These are phyloP conservation scores for Nicotiana obtusifolia DNA, from an alignment of 257 asterid genomes.

Conservation along the genomic window DNA sequence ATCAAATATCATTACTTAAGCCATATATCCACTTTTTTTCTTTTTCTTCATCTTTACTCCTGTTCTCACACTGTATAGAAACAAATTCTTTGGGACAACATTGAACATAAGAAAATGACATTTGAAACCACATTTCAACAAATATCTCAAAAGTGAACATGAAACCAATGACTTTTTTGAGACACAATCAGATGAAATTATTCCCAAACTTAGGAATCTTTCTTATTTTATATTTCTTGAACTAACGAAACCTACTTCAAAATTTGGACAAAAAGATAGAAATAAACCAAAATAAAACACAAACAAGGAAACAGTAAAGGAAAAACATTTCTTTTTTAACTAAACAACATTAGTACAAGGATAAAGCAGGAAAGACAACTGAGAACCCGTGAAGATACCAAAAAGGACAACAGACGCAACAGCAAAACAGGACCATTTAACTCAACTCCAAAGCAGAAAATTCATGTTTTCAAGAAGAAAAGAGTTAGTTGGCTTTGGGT, in stretches of 20 bases:
- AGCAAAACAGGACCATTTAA: constrained; percentile 2
- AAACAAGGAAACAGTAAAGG: neutral
- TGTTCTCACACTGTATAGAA: constrained; percentile 25
- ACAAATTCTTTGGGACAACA: constrained; percentile 33
- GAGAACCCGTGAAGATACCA: neutral
- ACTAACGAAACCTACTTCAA: neutral
- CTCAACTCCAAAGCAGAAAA: neutral
- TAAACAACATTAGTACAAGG: neutral
- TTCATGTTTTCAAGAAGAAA: neutral
- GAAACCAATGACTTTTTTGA: neutral
- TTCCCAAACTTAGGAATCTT: neutral
- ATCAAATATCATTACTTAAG: constrained; percentile 32
- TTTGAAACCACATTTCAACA: constrained; percentile 12
- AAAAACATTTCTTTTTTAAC: neutral
- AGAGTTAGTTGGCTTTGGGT: constrained; percentile 1
- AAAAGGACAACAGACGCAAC: constrained; percentile 1
- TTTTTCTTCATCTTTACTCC: constrained; percentile 62
- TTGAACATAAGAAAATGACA: constrained; percentile 27
- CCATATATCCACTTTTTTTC: constrained; percentile 30
- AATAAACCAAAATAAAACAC: neutral
- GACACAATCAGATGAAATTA: neutral
- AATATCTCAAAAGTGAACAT: constrained; percentile 15
- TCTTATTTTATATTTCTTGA: constrained; percentile 1
- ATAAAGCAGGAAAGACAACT: neutral
- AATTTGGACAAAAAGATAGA: neutral